Conservation (phyloP, 1,284 basidiomycete genomes). For the Chalciporus sp. region DNA sequence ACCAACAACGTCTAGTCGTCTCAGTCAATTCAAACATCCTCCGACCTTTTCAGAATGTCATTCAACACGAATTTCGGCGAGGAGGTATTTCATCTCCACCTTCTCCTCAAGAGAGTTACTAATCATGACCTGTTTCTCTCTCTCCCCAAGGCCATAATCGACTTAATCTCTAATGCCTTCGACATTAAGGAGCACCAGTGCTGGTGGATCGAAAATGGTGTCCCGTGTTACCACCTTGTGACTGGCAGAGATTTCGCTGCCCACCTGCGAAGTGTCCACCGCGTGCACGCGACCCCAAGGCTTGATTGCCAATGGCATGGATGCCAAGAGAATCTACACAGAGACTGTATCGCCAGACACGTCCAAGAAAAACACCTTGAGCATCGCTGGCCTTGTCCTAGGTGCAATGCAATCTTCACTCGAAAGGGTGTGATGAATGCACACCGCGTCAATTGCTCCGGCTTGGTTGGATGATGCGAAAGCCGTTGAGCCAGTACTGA, state of each 20-base stretch:
- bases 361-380: constrained; percentile 26
- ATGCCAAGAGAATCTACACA: constrained; percentile 20
- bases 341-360: constrained; percentile 19
- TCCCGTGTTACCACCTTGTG: constrained; percentile 10
- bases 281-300: background rate
- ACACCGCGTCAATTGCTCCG: constrained; percentile 14
- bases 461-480: background rate
- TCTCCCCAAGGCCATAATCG: constrained; percentile 7
- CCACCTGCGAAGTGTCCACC: constrained; percentile 23
- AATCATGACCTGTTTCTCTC: background rate
- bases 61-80: constrained; percentile 20
- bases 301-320: constrained; percentile 17
- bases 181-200: constrained; percentile 8
- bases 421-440: constrained; percentile 20
- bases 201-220: constrained; percentile 14
- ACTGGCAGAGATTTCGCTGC: constrained; percentile 14
- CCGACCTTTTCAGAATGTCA: background rate
- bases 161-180: constrained; percentile 13
- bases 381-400: constrained; percentile 25
- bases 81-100: constrained; percentile 9
- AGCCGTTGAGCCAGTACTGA: background rate
- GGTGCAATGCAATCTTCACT: constrained; percentile 18
- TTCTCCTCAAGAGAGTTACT: background rate
- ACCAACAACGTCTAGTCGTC: background rate
- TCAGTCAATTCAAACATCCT: background rate